phyloP scores from a whole-genome alignment of 2,329 filamentous ascomycete genomes.

The Xylariaceae sp. region DNA sequence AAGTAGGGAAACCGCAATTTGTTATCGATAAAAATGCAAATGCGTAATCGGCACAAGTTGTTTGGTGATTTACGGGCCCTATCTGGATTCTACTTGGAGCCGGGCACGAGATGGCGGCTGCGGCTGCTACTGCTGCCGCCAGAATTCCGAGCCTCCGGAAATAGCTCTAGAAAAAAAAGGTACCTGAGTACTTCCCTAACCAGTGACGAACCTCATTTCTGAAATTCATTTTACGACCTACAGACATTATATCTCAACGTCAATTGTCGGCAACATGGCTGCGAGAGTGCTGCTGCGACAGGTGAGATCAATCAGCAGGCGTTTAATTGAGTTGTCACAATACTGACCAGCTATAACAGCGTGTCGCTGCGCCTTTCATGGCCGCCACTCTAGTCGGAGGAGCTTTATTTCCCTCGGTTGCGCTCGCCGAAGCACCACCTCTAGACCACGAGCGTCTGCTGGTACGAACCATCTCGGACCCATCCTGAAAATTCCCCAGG shows the following conservation, averaged over 20 bases:
- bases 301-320: slow-evolving; percentile 46
- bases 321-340: slow-evolving; percentile 20
- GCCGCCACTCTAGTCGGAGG: slow-evolving; percentile 49
- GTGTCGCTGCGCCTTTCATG: slow-evolving; percentile 61
- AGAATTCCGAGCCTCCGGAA: slow-evolving; percentile 28
- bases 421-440: slow-evolving; percentile 54
- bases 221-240: slow-evolving; percentile 22
- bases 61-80: slow-evolving; percentile 15
- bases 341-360: slow-evolving; percentile 40
- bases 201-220: slow-evolving; percentile 23
- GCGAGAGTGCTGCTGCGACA: slow-evolving; percentile 64
- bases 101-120: too few species aligned
- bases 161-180: slow-evolving; percentile 26
- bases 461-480: slow-evolving; percentile 12
- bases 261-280: slow-evolving; percentile 63
- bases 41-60: slow-evolving; percentile 17
- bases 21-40: slow-evolving; percentile 1
- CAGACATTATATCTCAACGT: slow-evolving; percentile 30
- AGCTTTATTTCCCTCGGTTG: slow-evolving; percentile 44
- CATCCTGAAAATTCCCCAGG: too few species aligned
- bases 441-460: slow-evolving; percentile 31
- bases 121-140: background rate
- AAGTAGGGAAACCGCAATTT: background rate
- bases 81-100: too few species aligned
- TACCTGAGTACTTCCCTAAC: slow-evolving; percentile 22